phyloP scores from a whole-genome alignment of 306 rosid species.

The Cucumis sativus region Cucumber_9930_V3 NC_026659.2:9573501-9574000 shows the following conservation, averaged over 20 bases:
- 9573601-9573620: too few relatives aligned
- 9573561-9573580: too few relatives aligned
- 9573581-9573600: too few relatives aligned
- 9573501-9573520: background rate
- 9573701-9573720: too few relatives aligned
- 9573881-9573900: background rate
- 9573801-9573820: background rate
- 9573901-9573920: background rate
- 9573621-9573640: too few relatives aligned
- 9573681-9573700: too few relatives aligned
- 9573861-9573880: background rate
- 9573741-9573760: too few relatives aligned
- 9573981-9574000: background rate
- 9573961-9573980: background rate
- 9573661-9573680: too few relatives aligned
- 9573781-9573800: background rate
- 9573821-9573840: background rate
- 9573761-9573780: too few relatives aligned
- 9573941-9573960: background rate
- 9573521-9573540: background rate
- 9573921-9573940: background rate
- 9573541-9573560: too few relatives aligned
- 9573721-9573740: too few relatives aligned
- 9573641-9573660: too few relatives aligned
- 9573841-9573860: background rate